Conservation (phyloP, 1,139 yeast species). For the Suhomyces maxii region DNA sequence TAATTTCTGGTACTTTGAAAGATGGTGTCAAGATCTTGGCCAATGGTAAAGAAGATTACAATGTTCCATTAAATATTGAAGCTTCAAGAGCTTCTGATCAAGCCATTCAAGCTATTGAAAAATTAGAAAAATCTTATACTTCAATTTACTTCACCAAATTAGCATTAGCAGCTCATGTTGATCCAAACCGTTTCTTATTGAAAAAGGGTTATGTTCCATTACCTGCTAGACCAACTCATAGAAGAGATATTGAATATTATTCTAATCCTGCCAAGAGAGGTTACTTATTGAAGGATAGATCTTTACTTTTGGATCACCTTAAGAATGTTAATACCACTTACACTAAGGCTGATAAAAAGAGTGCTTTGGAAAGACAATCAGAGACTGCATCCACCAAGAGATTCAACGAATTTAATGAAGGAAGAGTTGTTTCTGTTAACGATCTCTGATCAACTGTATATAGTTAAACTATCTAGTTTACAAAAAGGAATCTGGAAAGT, state of each 20-base stretch:
- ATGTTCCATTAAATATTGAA: slow-evolving; percentile 68
- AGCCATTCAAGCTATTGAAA: slow-evolving; percentile 75
- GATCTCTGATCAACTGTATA: slow-evolving; percentile 9
- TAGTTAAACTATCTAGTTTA: neutral
- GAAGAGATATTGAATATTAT: slow-evolving; percentile 79
- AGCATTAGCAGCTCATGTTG: slow-evolving; percentile 70
- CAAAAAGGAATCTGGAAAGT: too few relatives aligned
- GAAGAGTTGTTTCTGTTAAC: slow-evolving; percentile 11
- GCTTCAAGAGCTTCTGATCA: slow-evolving; percentile 77
- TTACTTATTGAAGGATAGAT: slow-evolving; percentile 52
- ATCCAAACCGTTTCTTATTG: slow-evolving; percentile 68
- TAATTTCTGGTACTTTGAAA: slow-evolving; percentile 66
- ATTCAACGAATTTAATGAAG: slow-evolving; percentile 18
- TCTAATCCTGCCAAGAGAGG: slow-evolving; percentile 74
- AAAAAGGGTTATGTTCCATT: slow-evolving; percentile 80
- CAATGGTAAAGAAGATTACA: slow-evolving; percentile 57
- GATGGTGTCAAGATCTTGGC: slow-evolving; percentile 86
- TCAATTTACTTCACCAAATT: slow-evolving; percentile 70
- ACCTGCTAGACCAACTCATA: slow-evolving; percentile 81
- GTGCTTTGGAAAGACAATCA: slow-evolving; percentile 31
- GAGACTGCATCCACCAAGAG: slow-evolving; percentile 32
- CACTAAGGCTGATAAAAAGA: slow-evolving; percentile 23
- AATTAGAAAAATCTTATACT: slow-evolving; percentile 68
- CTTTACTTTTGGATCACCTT: slow-evolving; percentile 41
- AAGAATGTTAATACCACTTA: slow-evolving; percentile 16